Percentiles rank a stretch among this genome's conserved stretches.
Evolutionary conservation across 805 yeast genomes (phyloP).

Genomic region (Alloascoidea africana): DNA sequence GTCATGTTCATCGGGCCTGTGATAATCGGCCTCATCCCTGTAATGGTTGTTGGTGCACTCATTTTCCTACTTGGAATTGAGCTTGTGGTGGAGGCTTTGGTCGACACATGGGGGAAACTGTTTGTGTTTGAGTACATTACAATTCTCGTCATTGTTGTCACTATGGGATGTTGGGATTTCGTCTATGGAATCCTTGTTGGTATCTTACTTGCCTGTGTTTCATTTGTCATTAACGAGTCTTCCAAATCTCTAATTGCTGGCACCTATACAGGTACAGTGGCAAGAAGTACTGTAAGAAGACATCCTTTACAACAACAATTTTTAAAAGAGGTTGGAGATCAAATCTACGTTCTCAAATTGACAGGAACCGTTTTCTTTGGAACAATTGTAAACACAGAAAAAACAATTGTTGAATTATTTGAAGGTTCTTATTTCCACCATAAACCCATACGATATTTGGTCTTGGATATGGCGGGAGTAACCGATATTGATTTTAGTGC

Average conservation of each 20-base stretch:
- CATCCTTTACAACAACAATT: slow-evolving; percentile 84
- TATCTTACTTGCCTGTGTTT: slow-evolving; percentile 77
- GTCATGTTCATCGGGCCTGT: slow-evolving; percentile 85
- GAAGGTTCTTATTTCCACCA: slow-evolving; percentile 36
- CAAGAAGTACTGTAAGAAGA: slow-evolving; percentile 83
- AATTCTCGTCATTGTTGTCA: slow-evolving; percentile 69
- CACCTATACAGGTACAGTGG: slow-evolving; percentile 73
- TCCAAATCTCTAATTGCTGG: slow-evolving; percentile 70
- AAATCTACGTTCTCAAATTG: slow-evolving; percentile 73
- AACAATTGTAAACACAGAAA: slow-evolving; percentile 84
- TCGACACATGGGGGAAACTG: slow-evolving; percentile 71
- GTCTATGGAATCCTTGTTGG: slow-evolving; percentile 89
- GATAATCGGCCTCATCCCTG: slow-evolving; percentile 88
- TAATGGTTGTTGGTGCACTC: slow-evolving; percentile 88
- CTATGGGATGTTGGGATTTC: slow-evolving; percentile 94
- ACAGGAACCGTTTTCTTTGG: slow-evolving; percentile 91
- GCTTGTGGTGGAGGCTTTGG: slow-evolving; percentile 68
- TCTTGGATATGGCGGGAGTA: slow-evolving; percentile 76
- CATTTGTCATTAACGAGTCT: slow-evolving; percentile 91
- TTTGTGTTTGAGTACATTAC: slow-evolving; percentile 71
- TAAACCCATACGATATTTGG: slow-evolving; percentile 64
- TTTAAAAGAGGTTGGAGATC: slow-evolving; percentile 73
- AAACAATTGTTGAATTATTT: slow-evolving; percentile 47
- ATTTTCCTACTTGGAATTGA: slow-evolving; percentile 88
- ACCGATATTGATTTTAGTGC: slow-evolving; percentile 80